A percentile compares a stretch with the other conserved stretches of the same genome.
Evolutionary conservation across 495 filamentous ascomycete species (phyloP).

Genomic region (Hypoxylon subgilvum): DNA sequence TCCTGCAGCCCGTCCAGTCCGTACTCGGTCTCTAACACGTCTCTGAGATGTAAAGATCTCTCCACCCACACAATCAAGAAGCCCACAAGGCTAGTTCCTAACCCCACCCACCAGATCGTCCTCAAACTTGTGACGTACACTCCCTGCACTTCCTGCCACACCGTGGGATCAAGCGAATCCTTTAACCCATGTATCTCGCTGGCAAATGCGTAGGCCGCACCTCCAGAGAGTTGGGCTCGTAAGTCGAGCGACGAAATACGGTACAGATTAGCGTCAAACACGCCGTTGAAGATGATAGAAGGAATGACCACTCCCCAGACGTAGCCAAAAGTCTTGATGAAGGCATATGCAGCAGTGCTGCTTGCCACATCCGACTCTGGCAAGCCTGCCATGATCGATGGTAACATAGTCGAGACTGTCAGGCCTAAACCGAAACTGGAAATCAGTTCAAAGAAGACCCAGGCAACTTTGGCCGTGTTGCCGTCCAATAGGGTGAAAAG

Average conservation of each 20-base stretch:
- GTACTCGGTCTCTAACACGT: too few species aligned
- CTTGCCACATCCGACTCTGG: constrained; percentile 26
- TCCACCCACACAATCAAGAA: not conserved
- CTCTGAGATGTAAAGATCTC: too few species aligned
- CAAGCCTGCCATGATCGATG: constrained; percentile 45
- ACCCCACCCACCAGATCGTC: not conserved
- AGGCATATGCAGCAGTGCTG: constrained; percentile 46
- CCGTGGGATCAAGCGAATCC: not conserved
- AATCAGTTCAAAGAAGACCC: not conserved
- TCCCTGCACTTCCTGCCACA: not conserved
- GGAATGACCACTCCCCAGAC: constrained; percentile 50
- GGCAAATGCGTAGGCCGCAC: not conserved
- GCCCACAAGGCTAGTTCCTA: not conserved
- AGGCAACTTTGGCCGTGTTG: not conserved
- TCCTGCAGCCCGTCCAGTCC: too few species aligned
- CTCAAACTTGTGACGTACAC: not conserved
- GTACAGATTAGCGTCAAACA: not conserved
- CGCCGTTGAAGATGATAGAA: constrained; percentile 25
- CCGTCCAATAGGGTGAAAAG: not conserved
- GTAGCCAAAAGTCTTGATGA: constrained; percentile 50
- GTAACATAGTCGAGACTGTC: constrained; percentile 28
- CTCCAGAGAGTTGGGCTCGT: not conserved
- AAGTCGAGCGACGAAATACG: not conserved
- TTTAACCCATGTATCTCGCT: not conserved
- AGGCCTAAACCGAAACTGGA: not conserved